Conservation (phyloP, 2,329 filamentous ascomycete genomes). For the Cytospora piceicola region DNA sequence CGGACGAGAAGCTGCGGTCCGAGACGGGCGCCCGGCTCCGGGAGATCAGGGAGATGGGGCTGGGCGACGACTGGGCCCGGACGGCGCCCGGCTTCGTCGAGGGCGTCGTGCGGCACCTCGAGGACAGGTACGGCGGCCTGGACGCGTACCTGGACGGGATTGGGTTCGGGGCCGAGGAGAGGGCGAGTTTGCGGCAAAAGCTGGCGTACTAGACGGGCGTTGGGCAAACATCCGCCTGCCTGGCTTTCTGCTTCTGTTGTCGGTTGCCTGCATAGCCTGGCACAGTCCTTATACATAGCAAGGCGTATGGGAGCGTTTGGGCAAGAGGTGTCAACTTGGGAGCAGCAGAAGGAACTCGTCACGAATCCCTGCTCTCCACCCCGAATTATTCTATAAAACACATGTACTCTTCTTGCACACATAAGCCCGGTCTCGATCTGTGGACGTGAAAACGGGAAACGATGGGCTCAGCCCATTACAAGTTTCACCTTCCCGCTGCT, state of each 20-base stretch:
- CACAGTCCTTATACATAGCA: slow-evolving; percentile 4
- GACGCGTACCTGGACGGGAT: slow-evolving; percentile 66
- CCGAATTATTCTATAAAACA: background rate
- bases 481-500: background rate
- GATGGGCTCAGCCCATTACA: background rate
- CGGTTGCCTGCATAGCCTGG: background rate
- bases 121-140: slow-evolving; percentile 67
- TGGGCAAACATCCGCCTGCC: background rate
- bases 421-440: background rate
- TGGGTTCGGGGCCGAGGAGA: slow-evolving; percentile 56
- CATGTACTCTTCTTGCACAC: background rate
- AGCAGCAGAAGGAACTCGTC: background rate
- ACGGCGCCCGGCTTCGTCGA: slow-evolving; percentile 68
- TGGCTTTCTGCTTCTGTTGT: background rate
- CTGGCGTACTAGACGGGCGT: slow-evolving; percentile 46
- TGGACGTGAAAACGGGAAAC: background rate
- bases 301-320: slow-evolving; percentile 7
- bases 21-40: slow-evolving; percentile 66
- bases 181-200: slow-evolving; percentile 46
- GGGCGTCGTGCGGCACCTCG: slow-evolving; percentile 60
- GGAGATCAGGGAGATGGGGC: slow-evolving; percentile 72
- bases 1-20: slow-evolving; percentile 59
- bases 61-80: slow-evolving; percentile 73
- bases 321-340: background rate
- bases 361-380: background rate